Conservation (phyloP, 805 yeast genomes). For the Pichia scutulata region DNA sequence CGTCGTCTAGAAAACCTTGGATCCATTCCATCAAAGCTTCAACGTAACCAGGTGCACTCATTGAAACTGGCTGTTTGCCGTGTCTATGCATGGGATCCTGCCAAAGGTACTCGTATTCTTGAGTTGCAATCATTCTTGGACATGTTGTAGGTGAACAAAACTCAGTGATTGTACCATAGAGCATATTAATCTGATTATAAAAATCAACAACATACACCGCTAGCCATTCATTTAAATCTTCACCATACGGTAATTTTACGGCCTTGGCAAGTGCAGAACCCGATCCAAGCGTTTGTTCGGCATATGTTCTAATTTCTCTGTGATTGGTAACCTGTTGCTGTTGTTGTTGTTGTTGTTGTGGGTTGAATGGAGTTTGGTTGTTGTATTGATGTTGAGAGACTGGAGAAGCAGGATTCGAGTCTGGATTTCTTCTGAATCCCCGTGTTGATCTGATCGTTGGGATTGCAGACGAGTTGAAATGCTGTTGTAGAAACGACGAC, state of each 20-base stretch:
- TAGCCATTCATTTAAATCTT: constrained; percentile 87
- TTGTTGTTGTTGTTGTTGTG: constrained; percentile 11
- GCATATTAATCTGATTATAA: constrained; percentile 92
- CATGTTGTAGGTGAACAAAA: constrained; percentile 94
- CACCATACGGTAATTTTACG: constrained; percentile 88
- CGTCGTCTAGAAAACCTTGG: constrained; percentile 87
- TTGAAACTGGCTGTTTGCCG: constrained; percentile 66
- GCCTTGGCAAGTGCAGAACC: constrained; percentile 89
- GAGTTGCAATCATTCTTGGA: constrained; percentile 97
- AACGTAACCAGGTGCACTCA: constrained; percentile 92
- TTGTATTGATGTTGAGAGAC: constrained; percentile 10
- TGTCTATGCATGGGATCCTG: constrained; percentile 59
- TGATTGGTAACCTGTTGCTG: constrained; percentile 34
- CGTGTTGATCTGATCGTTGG: constrained; percentile 31
- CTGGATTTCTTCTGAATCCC: constrained; percentile 26
- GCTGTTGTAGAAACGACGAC: constrained; percentile 25
- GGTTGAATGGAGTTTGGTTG: constrained; percentile 10
- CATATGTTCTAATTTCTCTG: constrained; percentile 75
- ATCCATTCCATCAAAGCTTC: constrained; percentile 94
- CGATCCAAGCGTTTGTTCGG: constrained; percentile 92
- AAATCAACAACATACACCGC: constrained; percentile 98
- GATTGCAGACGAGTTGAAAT: constrained; percentile 25
- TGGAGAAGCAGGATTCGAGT: constrained; percentile 20
- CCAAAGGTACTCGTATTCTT: constrained; percentile 95
- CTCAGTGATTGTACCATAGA: constrained; percentile 91